Conservation (phyloP, 2,329 filamentous ascomycete genomes). For the Camptophora hylomeconis region DNA sequence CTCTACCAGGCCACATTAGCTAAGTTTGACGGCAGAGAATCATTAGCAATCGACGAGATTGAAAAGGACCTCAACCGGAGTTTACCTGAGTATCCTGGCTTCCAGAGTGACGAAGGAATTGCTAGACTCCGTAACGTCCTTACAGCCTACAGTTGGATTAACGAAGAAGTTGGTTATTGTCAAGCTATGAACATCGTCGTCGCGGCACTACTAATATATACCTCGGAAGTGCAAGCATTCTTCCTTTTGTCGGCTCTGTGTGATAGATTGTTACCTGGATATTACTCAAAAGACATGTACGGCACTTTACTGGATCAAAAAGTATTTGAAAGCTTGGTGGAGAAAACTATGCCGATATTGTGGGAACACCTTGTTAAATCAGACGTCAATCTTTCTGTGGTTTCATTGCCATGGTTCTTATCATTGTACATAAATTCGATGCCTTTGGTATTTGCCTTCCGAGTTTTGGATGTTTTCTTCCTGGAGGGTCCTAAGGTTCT, state of each 20-base stretch:
- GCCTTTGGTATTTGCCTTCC: conserved; percentile 93
- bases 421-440: conserved; percentile 99
- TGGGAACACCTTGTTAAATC: conserved; percentile 98
- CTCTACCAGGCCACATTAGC: conserved; percentile 72
- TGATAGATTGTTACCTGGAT: conserved; percentile 83
- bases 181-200: conserved; percentile 99
- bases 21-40: conserved; percentile 74
- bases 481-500: conserved; percentile 93
- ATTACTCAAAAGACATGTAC: conserved; percentile 99
- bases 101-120: conserved; percentile 92
- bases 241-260: conserved; percentile 85
- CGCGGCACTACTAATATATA: conserved; percentile 94
- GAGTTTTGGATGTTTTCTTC: conserved; percentile 95
- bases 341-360: conserved; percentile 94
- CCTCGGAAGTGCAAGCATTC: conserved; percentile 92
- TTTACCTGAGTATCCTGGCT: conserved; percentile 91
- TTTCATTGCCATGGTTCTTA: conserved; percentile 94
- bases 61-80: conserved; percentile 96
- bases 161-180: conserved; percentile 91
- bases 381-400: conserved; percentile 92
- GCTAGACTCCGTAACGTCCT: conserved; percentile 76
- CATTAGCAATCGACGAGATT: conserved; percentile 94
- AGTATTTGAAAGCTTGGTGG: conserved; percentile 95
- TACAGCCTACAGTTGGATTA: conserved; percentile 95
- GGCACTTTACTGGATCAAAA: conserved; percentile 92